Conservation (phyloP, 495 filamentous ascomycete species). For the Neurospora tetrasperma region DNA sequence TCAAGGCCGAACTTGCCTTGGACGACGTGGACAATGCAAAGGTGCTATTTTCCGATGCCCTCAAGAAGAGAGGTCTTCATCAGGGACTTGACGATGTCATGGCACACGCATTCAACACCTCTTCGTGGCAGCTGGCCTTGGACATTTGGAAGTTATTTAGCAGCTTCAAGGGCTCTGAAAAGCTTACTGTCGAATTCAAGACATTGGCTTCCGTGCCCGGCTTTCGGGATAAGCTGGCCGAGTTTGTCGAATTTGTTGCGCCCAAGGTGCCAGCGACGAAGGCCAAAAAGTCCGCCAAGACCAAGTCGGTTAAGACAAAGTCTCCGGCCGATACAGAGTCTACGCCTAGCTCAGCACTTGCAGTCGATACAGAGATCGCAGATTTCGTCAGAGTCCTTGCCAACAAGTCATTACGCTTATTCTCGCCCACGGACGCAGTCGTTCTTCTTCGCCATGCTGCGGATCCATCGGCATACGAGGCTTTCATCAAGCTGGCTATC, state of each 20-base stretch:
- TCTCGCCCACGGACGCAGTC: constrained; percentile 8
- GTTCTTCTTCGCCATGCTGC: constrained; percentile 19
- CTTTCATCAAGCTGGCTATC: constrained; percentile 14
- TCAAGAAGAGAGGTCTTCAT: constrained; percentile 10
- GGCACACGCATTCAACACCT: constrained; percentile 13
- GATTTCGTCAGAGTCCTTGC: constrained; percentile 12
- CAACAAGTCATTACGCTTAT: constrained; percentile 8
- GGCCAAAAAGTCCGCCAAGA: not conserved
- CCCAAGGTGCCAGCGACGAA: not conserved
- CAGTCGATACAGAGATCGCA: not conserved
- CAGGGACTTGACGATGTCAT: constrained; percentile 15
- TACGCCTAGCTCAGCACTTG: not conserved
- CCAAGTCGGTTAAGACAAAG: not conserved
- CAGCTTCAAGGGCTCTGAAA: not conserved
- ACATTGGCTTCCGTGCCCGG: constrained; percentile 3
- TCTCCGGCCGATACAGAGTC: not conserved
- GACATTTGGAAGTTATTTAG: constrained; percentile 12
- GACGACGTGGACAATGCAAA: constrained; percentile 13
- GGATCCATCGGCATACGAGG: constrained; percentile 20
- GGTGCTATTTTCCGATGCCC: constrained; percentile 9
- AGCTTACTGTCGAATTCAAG: not conserved
- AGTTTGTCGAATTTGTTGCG: constrained; percentile 1
- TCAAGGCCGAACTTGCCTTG: constrained; percentile 15
- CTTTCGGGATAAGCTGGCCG: constrained; percentile 4
- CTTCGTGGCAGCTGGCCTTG: constrained; percentile 15